A percentile compares a stretch with the other conserved stretches of the same genome.
Conservation (phyloP, 163 green algal species). For the Prototheca wickerhamii region DNA sequence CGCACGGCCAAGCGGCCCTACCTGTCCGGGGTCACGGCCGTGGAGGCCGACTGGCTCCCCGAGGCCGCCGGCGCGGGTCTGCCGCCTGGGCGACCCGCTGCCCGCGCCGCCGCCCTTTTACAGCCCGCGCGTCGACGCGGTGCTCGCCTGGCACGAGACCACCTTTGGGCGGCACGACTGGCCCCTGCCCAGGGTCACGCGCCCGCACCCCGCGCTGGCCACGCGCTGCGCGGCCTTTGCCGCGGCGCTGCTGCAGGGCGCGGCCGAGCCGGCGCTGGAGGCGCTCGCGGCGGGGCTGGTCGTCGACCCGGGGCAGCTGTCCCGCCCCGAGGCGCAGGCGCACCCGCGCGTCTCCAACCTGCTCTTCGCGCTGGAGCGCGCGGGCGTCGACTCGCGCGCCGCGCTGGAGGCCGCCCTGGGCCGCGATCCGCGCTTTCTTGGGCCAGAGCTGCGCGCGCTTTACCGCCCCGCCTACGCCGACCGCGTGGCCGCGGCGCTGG, state of each 20-base stretch:
- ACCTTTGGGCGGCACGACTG: conserved; percentile 67
- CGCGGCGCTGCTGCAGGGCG: conserved; percentile 64
- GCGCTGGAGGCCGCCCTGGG: conserved; percentile 29
- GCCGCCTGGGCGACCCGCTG: conserved; percentile 46
- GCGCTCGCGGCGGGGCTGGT: conserved; percentile 24
- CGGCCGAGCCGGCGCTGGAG: conserved; percentile 42
- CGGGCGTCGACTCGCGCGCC: conserved; percentile 18
- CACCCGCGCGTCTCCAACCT: conserved; percentile 58
- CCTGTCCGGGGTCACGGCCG: conserved; percentile 59
- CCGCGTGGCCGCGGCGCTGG: too few species aligned
- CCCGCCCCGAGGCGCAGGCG: conserved; percentile 31
- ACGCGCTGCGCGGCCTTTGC: conserved; percentile 53
- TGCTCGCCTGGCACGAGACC: conserved; percentile 35
- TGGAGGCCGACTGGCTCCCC: conserved; percentile 65
- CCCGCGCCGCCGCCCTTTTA: conserved; percentile 54
- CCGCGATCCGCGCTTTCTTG: conserved; percentile 12
- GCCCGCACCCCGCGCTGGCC: conserved; percentile 26
- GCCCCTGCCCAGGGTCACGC: conserved; percentile 54
- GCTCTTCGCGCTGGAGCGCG: conserved; percentile 35
- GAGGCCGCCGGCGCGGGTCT: conserved; percentile 52
- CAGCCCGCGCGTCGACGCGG: conserved; percentile 3
- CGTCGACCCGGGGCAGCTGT: conserved; percentile 22
- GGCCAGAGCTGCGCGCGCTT: conserved; percentile 2
- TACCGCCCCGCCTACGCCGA: too few species aligned
- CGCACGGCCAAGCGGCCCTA: conserved; percentile 70